Evolutionary conservation across 2,329 filamentous ascomycete species (phyloP).

Genomic region (Beauveria sp.): DNA sequence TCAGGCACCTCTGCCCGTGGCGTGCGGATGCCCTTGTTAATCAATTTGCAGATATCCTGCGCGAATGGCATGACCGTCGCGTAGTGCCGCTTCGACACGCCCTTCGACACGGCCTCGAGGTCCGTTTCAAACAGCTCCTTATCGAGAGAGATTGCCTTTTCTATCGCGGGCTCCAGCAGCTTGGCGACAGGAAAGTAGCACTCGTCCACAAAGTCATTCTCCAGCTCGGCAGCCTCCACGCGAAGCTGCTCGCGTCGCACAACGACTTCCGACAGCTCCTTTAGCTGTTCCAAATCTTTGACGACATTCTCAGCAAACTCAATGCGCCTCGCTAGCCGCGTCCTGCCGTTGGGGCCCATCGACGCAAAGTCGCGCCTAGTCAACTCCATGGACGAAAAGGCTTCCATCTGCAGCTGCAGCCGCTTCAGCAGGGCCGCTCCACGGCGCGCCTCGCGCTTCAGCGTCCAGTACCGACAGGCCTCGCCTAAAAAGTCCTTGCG

Average conservation of each 20-base stretch:
- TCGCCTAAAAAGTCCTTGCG: slow-evolving; percentile 89
- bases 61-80: slow-evolving; percentile 50
- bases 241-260: slow-evolving; percentile 72
- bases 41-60: slow-evolving; percentile 47
- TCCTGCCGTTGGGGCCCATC: slow-evolving; percentile 79
- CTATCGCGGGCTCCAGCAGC: slow-evolving; percentile 68
- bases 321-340: slow-evolving; percentile 71
- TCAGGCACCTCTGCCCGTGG: slow-evolving; percentile 23
- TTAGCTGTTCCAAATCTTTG: slow-evolving; percentile 70
- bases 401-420: slow-evolving; percentile 88
- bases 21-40: slow-evolving; percentile 44
- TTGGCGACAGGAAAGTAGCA: slow-evolving; percentile 86
- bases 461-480: slow-evolving; percentile 93
- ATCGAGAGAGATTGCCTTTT: slow-evolving; percentile 70
- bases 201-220: slow-evolving; percentile 74
- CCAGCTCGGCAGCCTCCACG: slow-evolving; percentile 65
- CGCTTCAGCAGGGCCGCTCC: slow-evolving; percentile 89
- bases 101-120: slow-evolving; percentile 41
- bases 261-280: slow-evolving; percentile 59
- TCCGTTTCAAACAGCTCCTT: slow-evolving; percentile 51
- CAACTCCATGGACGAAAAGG: slow-evolving; percentile 95
- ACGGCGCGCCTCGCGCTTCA: slow-evolving; percentile 87
- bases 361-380: slow-evolving; percentile 91
- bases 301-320: slow-evolving; percentile 76
- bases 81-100: slow-evolving; percentile 49